These are phyloP conservation scores for Stagonosporopsis cucurbitacearum DNA, from an alignment of 2,329 filamentous ascomycete species.

Conservation along the genomic window DNA sequence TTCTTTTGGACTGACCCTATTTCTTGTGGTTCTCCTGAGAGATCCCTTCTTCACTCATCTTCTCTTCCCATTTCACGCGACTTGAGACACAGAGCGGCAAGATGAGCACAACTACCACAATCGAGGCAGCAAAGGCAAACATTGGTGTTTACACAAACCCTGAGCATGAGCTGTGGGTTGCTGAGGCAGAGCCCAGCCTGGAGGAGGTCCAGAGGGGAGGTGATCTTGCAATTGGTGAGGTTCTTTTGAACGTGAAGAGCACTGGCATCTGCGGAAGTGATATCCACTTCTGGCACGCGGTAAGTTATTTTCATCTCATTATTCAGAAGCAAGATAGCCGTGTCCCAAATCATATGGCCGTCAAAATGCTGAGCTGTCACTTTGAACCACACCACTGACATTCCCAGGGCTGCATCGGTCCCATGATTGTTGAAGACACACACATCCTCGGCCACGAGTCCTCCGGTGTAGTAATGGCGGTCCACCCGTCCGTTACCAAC, in stretches of 20 bases:
- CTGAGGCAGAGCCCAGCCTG: slow-evolving; percentile 74
- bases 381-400: not conserved
- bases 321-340: not conserved
- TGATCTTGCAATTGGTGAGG: slow-evolving; percentile 78
- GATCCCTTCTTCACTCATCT: slow-evolving; percentile 9
- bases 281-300: slow-evolving; percentile 96
- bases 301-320: slow-evolving; percentile 21
- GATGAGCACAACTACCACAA: slow-evolving; percentile 48
- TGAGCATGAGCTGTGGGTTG: slow-evolving; percentile 88
- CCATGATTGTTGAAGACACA: slow-evolving; percentile 88
- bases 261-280: slow-evolving; percentile 97
- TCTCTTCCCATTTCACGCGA: slow-evolving; percentile 16
- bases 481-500: slow-evolving; percentile 77
- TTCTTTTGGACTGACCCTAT: slow-evolving; percentile 2
- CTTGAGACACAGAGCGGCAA: slow-evolving; percentile 22
- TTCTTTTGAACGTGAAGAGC: slow-evolving; percentile 87
- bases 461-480: slow-evolving; percentile 79
- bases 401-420: slow-evolving; percentile 77
- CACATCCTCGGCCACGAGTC: slow-evolving; percentile 97
- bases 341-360: not conserved
- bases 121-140: slow-evolving; percentile 74
- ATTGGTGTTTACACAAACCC: slow-evolving; percentile 97
- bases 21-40: slow-evolving; percentile 5
- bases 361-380: not conserved
- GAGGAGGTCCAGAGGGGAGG: slow-evolving; percentile 75